Percentiles rank a stretch among this genome's conserved stretches.
These are phyloP conservation scores for Lyophyllum semitale DNA, from an alignment of 768 basidiomycete genomes.

Conservation along the genomic window DNA sequence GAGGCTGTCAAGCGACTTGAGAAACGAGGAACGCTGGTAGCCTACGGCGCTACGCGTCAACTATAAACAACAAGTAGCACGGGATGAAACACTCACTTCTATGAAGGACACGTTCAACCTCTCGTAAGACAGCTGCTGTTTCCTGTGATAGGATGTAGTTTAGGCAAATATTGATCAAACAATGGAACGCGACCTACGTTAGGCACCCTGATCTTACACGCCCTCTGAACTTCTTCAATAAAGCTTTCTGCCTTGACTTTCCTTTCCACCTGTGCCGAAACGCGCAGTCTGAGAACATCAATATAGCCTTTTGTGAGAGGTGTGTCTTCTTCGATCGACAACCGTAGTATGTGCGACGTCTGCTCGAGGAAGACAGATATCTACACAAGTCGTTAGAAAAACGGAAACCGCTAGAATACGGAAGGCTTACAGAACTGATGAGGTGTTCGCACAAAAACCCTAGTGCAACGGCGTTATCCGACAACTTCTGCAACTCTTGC, in stretches of 20 bases:
- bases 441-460: conserved; percentile 28
- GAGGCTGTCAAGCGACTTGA: conserved; percentile 1
- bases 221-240: conserved; percentile 5
- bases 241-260: background rate
- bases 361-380: conserved; percentile 25
- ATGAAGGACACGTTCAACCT: conserved; percentile 1
- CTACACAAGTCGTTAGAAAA: conserved; percentile 10
- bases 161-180: background rate
- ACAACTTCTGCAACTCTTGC: conserved; percentile 18
- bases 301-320: conserved; percentile 23
- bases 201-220: conserved; percentile 1
- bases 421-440: conserved; percentile 22
- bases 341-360: conserved; percentile 20
- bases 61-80: background rate
- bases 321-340: conserved; percentile 19
- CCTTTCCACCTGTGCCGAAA: conserved; percentile 5
- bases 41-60: background rate
- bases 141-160: background rate
- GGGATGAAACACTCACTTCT: conserved; percentile 3
- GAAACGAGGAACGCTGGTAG: conserved; percentile 3
- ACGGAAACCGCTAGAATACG: background rate
- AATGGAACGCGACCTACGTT: background rate
- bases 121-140: background rate
- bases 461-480: conserved; percentile 23
- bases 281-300: conserved; percentile 19